phyloP scores from a whole-genome alignment of 306 rosid species.

The Vicia faba region DNA sequence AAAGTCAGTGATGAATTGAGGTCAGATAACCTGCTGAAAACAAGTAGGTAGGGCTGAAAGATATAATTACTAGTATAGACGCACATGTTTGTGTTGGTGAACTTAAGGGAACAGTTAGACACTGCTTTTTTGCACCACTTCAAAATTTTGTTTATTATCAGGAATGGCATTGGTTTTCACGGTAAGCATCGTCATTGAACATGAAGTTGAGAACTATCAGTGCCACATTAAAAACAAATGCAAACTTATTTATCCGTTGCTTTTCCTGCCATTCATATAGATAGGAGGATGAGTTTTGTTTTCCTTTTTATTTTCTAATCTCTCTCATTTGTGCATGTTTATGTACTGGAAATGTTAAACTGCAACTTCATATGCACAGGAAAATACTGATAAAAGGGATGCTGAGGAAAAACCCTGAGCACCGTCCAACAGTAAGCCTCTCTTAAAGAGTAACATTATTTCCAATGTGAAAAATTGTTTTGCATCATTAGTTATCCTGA shows the following conservation, averaged over 20 bases:
- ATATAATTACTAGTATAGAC: no score
- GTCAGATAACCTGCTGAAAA: conserved; percentile 17
- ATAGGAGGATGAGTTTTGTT: not conserved
- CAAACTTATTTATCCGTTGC: not conserved
- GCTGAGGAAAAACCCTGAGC: conserved; percentile 93
- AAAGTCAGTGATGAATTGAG: conserved; percentile 3
- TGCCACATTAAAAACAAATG: not conserved
- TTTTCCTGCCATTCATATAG: conserved; percentile 17
- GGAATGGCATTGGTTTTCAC: not conserved
- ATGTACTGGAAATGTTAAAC: no score
- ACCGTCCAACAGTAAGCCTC: conserved; percentile 81
- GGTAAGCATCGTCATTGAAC: not conserved
- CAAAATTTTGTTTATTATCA: no score
- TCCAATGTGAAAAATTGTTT: conserved; percentile 16
- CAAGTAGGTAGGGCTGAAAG: no score
- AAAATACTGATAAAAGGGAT: conserved; percentile 93
- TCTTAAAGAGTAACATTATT: conserved; percentile 25
- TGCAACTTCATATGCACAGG: conserved; percentile 48
- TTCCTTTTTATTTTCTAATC: not conserved
- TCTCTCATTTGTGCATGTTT: conserved; percentile 1
- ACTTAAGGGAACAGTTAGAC: no score
- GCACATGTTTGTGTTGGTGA: no score
- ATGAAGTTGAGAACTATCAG: conserved; percentile 5
- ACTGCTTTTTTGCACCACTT: no score
- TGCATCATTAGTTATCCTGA: conserved; percentile 24